Evolutionary conservation across 441 rosid genomes (phyloP), one percentile per base, ranked within the genome.

Genomic region (Populus hybrid): DNA sequence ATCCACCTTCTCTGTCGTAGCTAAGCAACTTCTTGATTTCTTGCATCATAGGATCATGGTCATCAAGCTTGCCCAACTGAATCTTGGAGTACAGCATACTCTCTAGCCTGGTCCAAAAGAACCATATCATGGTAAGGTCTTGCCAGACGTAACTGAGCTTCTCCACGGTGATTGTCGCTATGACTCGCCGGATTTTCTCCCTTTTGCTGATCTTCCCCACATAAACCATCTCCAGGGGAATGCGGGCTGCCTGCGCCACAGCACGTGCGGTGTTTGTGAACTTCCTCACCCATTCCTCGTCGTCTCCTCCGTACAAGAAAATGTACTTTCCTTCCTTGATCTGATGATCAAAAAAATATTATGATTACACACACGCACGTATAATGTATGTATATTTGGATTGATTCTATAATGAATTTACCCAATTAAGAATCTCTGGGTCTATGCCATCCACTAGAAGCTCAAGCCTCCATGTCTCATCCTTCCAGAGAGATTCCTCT

Each of bases 301-400:
- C 94, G 59, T 90, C 95, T 23, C 98, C 94, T 63, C 98, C 98
- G 67, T 92, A 93, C 72, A 93, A 75, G 83, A 89, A 91, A 66
- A 91, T 88, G 84, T 82, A 89, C 76, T 84, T 93, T n/a, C 85
- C 95, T 64, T 89, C 94, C 2, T 65, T 32, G 16, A 92, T 86
- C 94, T 93, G 92, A 63, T 90, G 91, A 63, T 5, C n/a, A 59
- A 3, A 3, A 67, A 5, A 19, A 59, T 3, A n/a, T 75, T 19
- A 12, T 5, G 3, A 26, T 1, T 38, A 7, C 7, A 7, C 0
- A 18, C 14, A 14, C 9, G 2, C 3, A 6, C 24, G 28, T 16
- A 12, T 61, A n/a, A 61, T 61, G 9, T 19, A 35, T 69, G 14
- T 23, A 16, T 10, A 23, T 32, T 32, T 32, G 34, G 34, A 32